These are phyloP conservation scores for Hygrophila difformis DNA, from an alignment of 257 asterid genomes.

Conservation along the genomic window DNA sequence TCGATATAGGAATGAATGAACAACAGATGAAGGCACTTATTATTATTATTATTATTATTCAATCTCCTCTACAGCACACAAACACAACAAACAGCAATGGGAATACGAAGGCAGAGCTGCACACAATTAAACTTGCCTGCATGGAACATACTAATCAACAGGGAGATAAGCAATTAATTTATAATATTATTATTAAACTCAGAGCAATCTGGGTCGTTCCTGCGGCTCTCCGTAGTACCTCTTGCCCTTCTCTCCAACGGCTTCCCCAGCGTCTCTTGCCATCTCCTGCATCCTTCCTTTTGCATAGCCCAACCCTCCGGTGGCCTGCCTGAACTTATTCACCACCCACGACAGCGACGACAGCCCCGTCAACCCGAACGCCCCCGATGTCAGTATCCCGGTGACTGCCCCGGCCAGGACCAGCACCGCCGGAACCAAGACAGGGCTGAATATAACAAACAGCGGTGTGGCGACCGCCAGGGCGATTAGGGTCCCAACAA, in stretches of 20 bases:
- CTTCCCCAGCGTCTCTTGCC: conserved; percentile 24
- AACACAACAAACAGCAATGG: no score
- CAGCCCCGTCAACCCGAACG: conserved; percentile 71
- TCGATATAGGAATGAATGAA: no score
- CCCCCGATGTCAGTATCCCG: conserved; percentile 69
- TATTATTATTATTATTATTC: no score
- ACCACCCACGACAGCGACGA: conserved; percentile 74
- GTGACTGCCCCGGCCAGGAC: conserved; percentile 41
- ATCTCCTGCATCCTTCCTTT: conserved; percentile 38
- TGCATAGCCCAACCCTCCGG: conserved; percentile 48
- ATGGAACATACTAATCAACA: no score
- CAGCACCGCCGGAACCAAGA: conserved; percentile 58
- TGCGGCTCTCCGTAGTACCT: conserved; percentile 8
- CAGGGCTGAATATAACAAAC: conserved; percentile 67
- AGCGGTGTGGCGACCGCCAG: conserved; percentile 65
- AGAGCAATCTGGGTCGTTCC: no score
- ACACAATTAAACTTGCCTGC: no score
- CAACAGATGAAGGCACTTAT: no score
- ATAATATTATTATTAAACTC: no score
- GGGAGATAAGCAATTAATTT: no score
- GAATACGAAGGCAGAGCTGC: no score
- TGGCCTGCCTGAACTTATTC: conserved; percentile 41
- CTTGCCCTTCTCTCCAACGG: conserved; percentile 60
- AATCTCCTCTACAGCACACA: no score
- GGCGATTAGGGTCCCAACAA: conserved; percentile 47